Base-by-base conservation (phyloP, 768 basidiomycete genomes). In the Chalciporus chontae region DNA sequence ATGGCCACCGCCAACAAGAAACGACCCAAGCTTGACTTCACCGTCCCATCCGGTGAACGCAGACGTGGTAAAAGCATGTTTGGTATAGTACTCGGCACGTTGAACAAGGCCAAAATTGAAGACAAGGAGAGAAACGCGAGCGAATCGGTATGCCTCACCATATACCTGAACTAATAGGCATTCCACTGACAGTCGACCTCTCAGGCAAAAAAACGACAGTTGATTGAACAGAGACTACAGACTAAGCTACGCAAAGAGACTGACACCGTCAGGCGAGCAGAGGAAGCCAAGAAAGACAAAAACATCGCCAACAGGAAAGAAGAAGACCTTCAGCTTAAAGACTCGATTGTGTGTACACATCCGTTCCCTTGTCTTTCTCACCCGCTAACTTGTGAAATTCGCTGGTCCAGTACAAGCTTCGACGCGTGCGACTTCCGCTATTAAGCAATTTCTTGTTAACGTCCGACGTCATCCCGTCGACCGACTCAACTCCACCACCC, bases 11-110 rank as follows among this genome's bases (percentile, higher is more conserved):
- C 65, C 39, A 76, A 69, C 64, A 82, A 78, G 73, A 86, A 78
- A 69, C 81, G 88, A 51, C 88, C 88, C 52, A 80, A 84, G 61
- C 74, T 90, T 54, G 86, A 90, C 67, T 73, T 90, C 58, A 72
- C 71, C 51, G 71, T 74, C 42, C 66, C 57, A 39, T 53, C 71
- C 52, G 76, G 83, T 60, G 85, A 87, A 67, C 80, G 85, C 62
- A 90, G 86, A 71, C 85, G 87, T 61, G 89, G 89, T 66, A 89
- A 87, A 80, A 82, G 79, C 72, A 88, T 90, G 85, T 88, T 92
- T 72, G 90, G 88, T 53, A 74, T 91, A 57, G 74, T 90, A 56
- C 69, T 92, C 50, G 87, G 87, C 45, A 92, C 89, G 56, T 78
- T 92, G 53, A 88, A 85, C 72, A 88, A 87, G 75, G 90, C 90